Base-by-base conservation (phyloP, 345 rosid species). In the Abelmoschus esculentus region DNA sequence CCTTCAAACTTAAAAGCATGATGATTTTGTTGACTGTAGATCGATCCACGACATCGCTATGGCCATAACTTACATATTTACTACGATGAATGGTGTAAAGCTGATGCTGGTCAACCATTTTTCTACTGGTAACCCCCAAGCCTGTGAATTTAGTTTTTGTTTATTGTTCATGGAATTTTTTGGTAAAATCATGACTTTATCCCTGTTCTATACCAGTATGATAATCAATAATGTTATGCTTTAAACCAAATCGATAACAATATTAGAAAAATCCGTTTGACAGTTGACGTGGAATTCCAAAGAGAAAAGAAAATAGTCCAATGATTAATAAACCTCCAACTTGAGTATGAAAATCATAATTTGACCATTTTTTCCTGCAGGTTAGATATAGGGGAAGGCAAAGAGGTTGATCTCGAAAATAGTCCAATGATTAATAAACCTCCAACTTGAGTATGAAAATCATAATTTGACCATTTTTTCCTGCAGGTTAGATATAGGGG, bases 31-130 rank as follows among this genome's bases (percentile, higher is more conserved):
- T 6, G 1, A n/a, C 9, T 62, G 68, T 66, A 93, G 98, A 91
- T 89, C 74, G 97, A 93, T 78, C 93, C 98, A 17, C 88, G 96
- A 71, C 98, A 90, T 64, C 88, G 96, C 2, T 93, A 89, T 72
- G 98, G 97, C 61, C 97, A 87, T 80, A 80, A 75, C 75, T 76
- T 91, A 76, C 96, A 91, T 83, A 13, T 28, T 36, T 93, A 93
- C 81, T 91, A 86, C 26, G 85, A 87, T 58, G 90, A 83, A 58
- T 91, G 97, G 98, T 83, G 87, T 65, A 81, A 77, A 72, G 73
- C 81, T 56, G 89, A 88, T 60, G 86, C 92, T 65, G 90, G 96
- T 67, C 91, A 89, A 82, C 98, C 98, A 40, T 93, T 93, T 79
- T 89, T 91, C 75, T 87, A 85, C 84, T 91, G 98, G 60, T 55